Evolutionary conservation across 78 protist genomes (phyloP), one percentile per base, ranked within the genome.

Genomic region (slime mould (Dictyostelium discoideum)): DNA sequence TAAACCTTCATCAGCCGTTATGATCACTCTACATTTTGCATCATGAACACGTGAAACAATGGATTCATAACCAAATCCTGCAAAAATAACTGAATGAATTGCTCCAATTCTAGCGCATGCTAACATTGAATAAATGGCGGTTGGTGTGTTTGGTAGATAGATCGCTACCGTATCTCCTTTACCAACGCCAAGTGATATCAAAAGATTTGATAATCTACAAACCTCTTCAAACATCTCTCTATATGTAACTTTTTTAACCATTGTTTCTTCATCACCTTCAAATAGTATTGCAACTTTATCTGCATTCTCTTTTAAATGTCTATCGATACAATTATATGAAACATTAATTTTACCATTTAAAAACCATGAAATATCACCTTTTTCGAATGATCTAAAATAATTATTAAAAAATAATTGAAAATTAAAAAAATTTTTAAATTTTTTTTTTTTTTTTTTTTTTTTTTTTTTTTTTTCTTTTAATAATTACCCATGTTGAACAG

Each of bases 31-130:
- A n/a, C 97, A 87, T 22, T 93, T 42, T 1, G 98, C 89, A 32
- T 98, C 98, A 24, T 90, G n/a, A 40, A 96, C 81, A 22, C 98
- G 84, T 3, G 73, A 67, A 8, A 86, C 72, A 77, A 98, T 97
- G 0, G 96, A 85, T 37, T 97, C 96, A 46, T 97, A 54, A 9
- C 97, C 87, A 73, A 98, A 97, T 13, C 98, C 98, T 11, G 89
- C 93, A 95, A 95, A 95, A 13, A 95, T 85, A 24, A 95, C 92
- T 24, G 85, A 67, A 60, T 95, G 99, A n/a, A 98, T 63, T 0
- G 99, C 99, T 42, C 99, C 99, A 37, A 99, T 97, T 37, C 99
- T 93, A n/a, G 99, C 99, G 65, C 99, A 98, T 40, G 99, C 99
- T 48, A 99, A 98, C 99, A 99, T 98, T 26, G 99, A 92, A 44